Evolutionary conservation across 495 filamentous ascomycete species (phyloP).

Genomic region (Xylaria flabelliformis): DNA sequence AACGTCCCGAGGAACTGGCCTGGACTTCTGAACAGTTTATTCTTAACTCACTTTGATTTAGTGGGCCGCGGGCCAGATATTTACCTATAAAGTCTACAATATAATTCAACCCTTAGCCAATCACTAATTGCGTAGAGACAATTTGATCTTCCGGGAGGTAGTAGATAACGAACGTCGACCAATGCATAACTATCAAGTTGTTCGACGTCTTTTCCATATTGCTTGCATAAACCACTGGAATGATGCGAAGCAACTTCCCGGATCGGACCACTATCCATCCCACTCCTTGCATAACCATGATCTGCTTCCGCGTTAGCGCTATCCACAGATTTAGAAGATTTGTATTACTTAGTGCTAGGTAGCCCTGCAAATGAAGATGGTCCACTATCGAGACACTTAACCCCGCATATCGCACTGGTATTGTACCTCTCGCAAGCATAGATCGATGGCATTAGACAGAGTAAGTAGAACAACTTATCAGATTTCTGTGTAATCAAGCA

Average conservation of each 20-base stretch:
- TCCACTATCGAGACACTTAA: background rate
- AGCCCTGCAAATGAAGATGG: background rate
- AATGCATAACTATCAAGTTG: background rate
- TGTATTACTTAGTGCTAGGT: background rate
- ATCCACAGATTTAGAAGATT: background rate
- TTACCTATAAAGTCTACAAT: too few species aligned
- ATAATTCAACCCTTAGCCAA: too few species aligned
- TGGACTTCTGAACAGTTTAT: too few species aligned
- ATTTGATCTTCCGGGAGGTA: too few species aligned
- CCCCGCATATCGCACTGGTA: background rate
- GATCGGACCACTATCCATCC: background rate
- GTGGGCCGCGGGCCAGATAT: too few species aligned
- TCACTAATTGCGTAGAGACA: too few species aligned
- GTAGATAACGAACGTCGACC: background rate
- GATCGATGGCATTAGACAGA: too few species aligned
- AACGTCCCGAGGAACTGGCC: too few species aligned
- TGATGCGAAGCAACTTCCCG: background rate
- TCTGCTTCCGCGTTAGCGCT: background rate
- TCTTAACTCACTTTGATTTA: too few species aligned
- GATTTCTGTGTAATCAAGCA: background rate
- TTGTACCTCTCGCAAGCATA: background rate
- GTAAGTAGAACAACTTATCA: background rate
- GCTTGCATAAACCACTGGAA: background rate
- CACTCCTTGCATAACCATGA: background rate
- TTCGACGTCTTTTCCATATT: background rate